Conservation (phyloP, 1,284 basidiomycete genomes). For the Rhizopogon hawkerae region DNA sequence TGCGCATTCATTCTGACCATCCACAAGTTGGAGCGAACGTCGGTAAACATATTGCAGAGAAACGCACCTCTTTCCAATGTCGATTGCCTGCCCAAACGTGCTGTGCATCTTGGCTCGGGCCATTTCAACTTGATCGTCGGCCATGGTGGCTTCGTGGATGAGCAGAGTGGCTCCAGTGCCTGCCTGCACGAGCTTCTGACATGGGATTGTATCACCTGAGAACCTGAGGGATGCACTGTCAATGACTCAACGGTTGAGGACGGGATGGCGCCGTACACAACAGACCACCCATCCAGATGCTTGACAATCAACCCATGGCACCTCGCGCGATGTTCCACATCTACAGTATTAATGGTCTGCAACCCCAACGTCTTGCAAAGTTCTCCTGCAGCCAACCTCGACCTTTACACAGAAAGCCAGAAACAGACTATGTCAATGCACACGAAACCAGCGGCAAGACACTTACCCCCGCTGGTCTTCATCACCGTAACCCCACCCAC, state of each 20-base stretch:
- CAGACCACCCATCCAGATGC: conserved; percentile 70
- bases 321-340: conserved; percentile 64
- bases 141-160: conserved; percentile 93
- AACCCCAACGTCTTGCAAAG: conserved; percentile 49
- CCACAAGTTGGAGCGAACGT: neutral
- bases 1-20: conserved; percentile 68
- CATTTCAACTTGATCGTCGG: conserved; percentile 64
- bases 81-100: conserved; percentile 83
- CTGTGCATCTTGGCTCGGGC: conserved; percentile 79
- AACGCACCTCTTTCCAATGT: conserved; percentile 59
- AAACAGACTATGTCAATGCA: conserved; percentile 4
- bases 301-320: conserved; percentile 68
- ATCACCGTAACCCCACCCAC: neutral
- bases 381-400: conserved; percentile 24
- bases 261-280: conserved; percentile 48
- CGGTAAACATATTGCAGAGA: neutral
- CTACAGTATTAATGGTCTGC: conserved; percentile 50
- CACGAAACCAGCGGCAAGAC: neutral
- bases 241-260: conserved; percentile 10
- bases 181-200: conserved; percentile 55
- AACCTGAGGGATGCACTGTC: conserved; percentile 35
- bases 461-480: conserved; percentile 28
- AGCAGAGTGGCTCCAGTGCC: conserved; percentile 71
- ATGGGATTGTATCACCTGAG: conserved; percentile 87
- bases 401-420: conserved; percentile 7